These are phyloP conservation scores for Dryas integrifolia DNA, from an alignment of 331 rosid genomes.

Conservation along the genomic window DNA sequence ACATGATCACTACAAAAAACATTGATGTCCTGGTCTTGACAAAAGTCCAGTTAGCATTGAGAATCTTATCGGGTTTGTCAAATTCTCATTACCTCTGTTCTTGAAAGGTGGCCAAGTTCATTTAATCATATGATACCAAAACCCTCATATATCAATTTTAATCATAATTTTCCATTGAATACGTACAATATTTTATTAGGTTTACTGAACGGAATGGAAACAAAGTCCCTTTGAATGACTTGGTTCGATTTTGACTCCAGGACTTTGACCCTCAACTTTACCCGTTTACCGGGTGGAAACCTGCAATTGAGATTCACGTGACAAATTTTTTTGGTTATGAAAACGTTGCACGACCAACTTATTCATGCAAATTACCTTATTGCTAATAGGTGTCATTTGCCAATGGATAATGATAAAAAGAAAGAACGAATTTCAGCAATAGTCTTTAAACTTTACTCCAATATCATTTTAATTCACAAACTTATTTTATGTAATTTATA, in stretches of 20 bases:
- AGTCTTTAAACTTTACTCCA: no score
- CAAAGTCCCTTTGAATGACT: background rate
- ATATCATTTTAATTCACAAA: no score
- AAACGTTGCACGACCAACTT: background rate
- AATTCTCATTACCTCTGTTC: slow-evolving; percentile 16
- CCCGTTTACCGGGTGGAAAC: no score
- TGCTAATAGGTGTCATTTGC: background rate
- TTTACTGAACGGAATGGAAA: background rate
- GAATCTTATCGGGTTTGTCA: background rate
- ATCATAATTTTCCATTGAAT: slow-evolving; percentile 13
- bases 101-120: slow-evolving; percentile 34
- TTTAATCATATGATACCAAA: slow-evolving; percentile 19
- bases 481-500: no score
- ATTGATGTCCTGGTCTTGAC: no score
- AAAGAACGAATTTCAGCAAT: no score
- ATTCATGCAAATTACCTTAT: background rate
- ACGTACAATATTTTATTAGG: background rate
- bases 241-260: background rate
- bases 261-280: background rate
- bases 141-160: slow-evolving; percentile 10
- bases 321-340: background rate
- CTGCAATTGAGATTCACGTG: background rate
- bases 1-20: background rate
- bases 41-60: background rate
- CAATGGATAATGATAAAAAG: no score